Conservation (phyloP, 805 yeast species). For the Ogataea wickerhamii region DNA sequence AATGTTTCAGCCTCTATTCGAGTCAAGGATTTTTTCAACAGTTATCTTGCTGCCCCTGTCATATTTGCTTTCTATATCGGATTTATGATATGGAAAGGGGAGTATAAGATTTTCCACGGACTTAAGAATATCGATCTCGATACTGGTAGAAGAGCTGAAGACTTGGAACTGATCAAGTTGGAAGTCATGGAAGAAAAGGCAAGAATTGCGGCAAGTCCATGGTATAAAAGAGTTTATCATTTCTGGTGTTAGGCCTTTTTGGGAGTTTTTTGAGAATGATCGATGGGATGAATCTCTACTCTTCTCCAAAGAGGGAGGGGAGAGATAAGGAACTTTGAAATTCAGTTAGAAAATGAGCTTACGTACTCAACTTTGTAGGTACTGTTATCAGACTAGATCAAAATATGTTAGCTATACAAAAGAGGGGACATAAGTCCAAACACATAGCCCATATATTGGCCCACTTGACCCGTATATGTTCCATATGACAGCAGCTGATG, state of each 20-base stretch:
- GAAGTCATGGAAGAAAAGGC: constrained; percentile 56
- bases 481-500: too few relatives aligned
- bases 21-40: constrained; percentile 56
- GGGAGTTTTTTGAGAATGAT: too few relatives aligned
- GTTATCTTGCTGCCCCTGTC: constrained; percentile 61
- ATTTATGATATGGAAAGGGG: constrained; percentile 34
- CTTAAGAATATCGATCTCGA: constrained; percentile 53
- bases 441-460: too few relatives aligned
- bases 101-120: constrained; percentile 43
- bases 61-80: constrained; percentile 44
- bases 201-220: constrained; percentile 40
- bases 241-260: constrained; percentile 66
- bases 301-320: too few relatives aligned
- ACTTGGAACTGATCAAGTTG: constrained; percentile 49
- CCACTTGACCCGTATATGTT: too few relatives aligned
- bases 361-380: too few relatives aligned
- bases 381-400: too few relatives aligned
- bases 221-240: constrained; percentile 44
- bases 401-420: too few relatives aligned
- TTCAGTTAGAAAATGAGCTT: too few relatives aligned
- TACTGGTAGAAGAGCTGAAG: constrained; percentile 58
- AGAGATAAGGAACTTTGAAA: too few relatives aligned
- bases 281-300: too few relatives aligned
- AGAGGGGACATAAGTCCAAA: too few relatives aligned
- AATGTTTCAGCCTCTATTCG: constrained; percentile 45